Conservation (phyloP, 768 basidiomycete genomes). For the Lyophyllum decastes region DNA sequence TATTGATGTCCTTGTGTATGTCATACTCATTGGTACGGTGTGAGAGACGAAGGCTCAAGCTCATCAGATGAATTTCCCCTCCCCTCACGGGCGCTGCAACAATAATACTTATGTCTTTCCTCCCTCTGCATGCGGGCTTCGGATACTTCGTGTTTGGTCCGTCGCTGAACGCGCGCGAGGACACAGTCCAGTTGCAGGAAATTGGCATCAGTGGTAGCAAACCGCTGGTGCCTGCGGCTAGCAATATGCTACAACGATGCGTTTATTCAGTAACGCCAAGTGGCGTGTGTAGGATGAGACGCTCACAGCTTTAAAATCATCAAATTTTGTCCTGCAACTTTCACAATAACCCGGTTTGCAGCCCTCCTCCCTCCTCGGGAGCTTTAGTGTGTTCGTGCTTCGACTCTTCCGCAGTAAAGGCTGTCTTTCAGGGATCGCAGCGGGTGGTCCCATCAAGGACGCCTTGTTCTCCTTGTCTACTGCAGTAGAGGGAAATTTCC, state of each 20-base stretch:
- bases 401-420: slow-evolving; percentile 68
- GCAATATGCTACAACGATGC: slow-evolving; percentile 60
- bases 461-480: slow-evolving; percentile 26
- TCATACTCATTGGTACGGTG: background rate
- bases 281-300: slow-evolving; percentile 1
- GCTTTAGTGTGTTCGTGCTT: slow-evolving; percentile 75
- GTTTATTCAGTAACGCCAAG: background rate
- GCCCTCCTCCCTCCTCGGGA: slow-evolving; percentile 81
- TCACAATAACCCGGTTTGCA: slow-evolving; percentile 97
- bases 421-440: slow-evolving; percentile 53
- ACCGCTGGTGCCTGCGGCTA: slow-evolving; percentile 76
- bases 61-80: background rate
- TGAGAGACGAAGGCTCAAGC: background rate
- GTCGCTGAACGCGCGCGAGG: slow-evolving; percentile 59
- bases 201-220: slow-evolving; percentile 75
- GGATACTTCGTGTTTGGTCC: slow-evolving; percentile 34
- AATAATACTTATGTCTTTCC: slow-evolving; percentile 12
- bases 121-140: slow-evolving; percentile 24
- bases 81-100: background rate
- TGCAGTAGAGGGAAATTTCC: slow-evolving; percentile 40
- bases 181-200: slow-evolving; percentile 79
- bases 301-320: slow-evolving; percentile 81
- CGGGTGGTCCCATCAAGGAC: slow-evolving; percentile 69
- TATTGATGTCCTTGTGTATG: background rate
- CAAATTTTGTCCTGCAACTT: slow-evolving; percentile 89